Conservation (phyloP, 2,329 filamentous ascomycete species). For the Arthrobotrys entomopaga region DNA sequence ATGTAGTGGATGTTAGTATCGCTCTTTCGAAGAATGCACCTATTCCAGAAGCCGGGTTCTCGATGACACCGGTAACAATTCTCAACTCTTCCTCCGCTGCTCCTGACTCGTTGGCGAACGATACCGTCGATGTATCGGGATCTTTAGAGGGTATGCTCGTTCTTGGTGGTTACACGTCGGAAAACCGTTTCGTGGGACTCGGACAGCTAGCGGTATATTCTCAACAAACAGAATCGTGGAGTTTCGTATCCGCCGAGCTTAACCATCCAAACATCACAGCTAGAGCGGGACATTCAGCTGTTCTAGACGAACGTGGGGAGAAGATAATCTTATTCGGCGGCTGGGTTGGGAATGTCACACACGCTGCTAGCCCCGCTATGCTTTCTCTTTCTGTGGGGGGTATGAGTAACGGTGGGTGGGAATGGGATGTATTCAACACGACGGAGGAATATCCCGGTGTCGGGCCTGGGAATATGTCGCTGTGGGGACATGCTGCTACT, state of each 20-base stretch:
- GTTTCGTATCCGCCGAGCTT: slow-evolving; percentile 53
- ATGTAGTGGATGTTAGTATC: slow-evolving; percentile 22
- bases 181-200: slow-evolving; percentile 55
- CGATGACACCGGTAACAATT: slow-evolving; percentile 48
- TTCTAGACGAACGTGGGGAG: slow-evolving; percentile 80
- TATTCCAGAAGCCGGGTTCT: slow-evolving; percentile 58
- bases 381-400: slow-evolving; percentile 79
- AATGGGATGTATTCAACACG: slow-evolving; percentile 72
- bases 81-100: slow-evolving; percentile 24
- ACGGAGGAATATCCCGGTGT: slow-evolving; percentile 59
- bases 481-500: slow-evolving; percentile 73
- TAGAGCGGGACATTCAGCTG: slow-evolving; percentile 86
- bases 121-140: slow-evolving; percentile 1
- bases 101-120: not conserved
- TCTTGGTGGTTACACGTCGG: slow-evolving; percentile 56
- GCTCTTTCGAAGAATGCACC: slow-evolving; percentile 49
- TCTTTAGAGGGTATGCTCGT: slow-evolving; percentile 45
- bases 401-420: slow-evolving; percentile 76
- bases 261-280: slow-evolving; percentile 71
- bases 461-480: slow-evolving; percentile 64
- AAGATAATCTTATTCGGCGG: slow-evolving; percentile 85
- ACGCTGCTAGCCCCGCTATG: slow-evolving; percentile 82
- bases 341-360: slow-evolving; percentile 85
- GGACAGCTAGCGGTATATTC: slow-evolving; percentile 56
- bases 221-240: slow-evolving; percentile 52